Evolutionary conservation across 768 basidiomycete genomes (phyloP), one percentile per base, ranked within the genome.

Genomic region (Nidularia pulvinata): DNA sequence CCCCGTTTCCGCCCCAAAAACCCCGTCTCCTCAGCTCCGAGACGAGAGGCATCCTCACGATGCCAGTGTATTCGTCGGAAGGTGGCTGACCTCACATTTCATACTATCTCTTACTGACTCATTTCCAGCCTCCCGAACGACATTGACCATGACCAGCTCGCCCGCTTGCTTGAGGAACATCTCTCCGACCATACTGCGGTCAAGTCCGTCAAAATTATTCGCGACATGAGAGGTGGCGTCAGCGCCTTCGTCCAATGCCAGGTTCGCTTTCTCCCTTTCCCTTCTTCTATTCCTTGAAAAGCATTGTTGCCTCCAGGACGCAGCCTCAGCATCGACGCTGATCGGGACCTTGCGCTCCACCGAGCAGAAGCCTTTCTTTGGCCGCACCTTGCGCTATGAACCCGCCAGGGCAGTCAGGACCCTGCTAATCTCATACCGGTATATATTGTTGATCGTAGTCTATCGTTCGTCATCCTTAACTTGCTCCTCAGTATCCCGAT

Each of bases 221-320:
- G 85, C 52, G 88, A 91, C 66, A 81, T 79, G 53, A 88, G 85
- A 65, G 88, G 88, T 37, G 86, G 89, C 11, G 82, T 88, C 45
- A 93, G 91, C 63, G 91, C 91, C 53, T 93, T 93, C 65, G 85
- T 91, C 22, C 91, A 93, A 69, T 92, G 90, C 77, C 81, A 90
- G 76, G 91, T 91, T 61, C 44, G 76, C 57, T 44, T 14, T 47
- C 6, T 10, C 9, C 30, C 11, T 10, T 49, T 9, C 33, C 9
- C 13, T 49, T 34, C 48, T 49, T 57, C 22, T 53, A 30, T 33
- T 50, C 49, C 50, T 45, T 51, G 51, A 56, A 39, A n/a, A n/a
- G n/a, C n/a, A n/a, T n/a, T n/a, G n/a, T n/a, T 36, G 14, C n/a
- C 43, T 55, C 43, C 56, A 91, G 89, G 76, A 84, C 57, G 74